phyloP scores from a whole-genome alignment of 2,329 filamentous ascomycete genomes.

The Dactylonectria macrodidyma region DNA sequence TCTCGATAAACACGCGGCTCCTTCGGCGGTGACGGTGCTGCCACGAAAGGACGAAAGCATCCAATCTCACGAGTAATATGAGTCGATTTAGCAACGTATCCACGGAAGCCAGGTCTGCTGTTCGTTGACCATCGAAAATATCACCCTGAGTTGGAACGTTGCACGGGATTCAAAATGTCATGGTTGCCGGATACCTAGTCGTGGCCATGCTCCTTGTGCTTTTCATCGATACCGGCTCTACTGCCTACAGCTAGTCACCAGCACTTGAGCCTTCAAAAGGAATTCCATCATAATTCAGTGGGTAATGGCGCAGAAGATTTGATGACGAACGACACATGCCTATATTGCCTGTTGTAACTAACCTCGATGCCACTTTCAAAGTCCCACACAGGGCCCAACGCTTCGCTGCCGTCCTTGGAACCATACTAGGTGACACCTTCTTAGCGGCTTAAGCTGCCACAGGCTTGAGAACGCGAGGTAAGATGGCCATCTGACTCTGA shows the following conservation, averaged over 20 bases:
- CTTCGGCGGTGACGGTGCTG: constrained; percentile 14
- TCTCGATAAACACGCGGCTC: constrained; percentile 20
- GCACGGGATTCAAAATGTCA: not conserved
- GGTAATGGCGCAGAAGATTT: not conserved
- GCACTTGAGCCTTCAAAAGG: not conserved
- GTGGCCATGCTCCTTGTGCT: not conserved
- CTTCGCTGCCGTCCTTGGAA: not conserved
- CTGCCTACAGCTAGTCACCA: not conserved
- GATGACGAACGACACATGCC: not conserved
- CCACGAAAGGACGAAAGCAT: constrained; percentile 21
- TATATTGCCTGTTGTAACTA: not conserved
- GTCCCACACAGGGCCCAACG: not conserved
- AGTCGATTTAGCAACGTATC: constrained; percentile 6
- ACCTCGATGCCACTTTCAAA: not conserved
- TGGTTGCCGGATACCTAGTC: not conserved
- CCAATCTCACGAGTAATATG: constrained; percentile 17
- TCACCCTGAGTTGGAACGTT: not conserved
- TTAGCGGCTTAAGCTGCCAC: not conserved
- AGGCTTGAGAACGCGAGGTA: not conserved
- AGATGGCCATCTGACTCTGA: not conserved
- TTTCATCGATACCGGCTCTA: not conserved
- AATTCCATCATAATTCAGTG: not conserved
- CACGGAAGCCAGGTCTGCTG: not conserved
- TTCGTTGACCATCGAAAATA: not conserved
- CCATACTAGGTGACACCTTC: not conserved